Evolutionary conservation across 2,329 filamentous ascomycete genomes (phyloP).

Genomic region (Stachybotrys chlorohalonatus): DNA sequence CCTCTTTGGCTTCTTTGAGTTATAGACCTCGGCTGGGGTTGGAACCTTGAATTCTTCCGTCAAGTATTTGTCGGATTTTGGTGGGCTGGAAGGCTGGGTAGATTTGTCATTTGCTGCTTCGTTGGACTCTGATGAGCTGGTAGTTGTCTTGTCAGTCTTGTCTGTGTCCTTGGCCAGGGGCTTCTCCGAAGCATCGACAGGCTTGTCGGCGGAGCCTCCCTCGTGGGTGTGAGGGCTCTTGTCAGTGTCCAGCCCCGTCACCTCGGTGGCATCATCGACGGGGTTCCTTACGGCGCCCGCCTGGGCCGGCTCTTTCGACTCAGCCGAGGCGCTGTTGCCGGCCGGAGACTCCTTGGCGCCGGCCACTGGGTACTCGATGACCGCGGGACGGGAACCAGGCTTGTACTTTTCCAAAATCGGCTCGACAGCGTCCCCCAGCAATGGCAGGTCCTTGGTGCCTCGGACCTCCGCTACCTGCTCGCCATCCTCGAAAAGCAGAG

Average conservation of each 20-base stretch:
- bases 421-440: conserved; percentile 65
- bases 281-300: conserved; percentile 5
- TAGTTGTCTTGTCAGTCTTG: conserved; percentile 2
- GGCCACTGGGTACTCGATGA: conserved; percentile 59
- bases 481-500: conserved; percentile 74
- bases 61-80: conserved; percentile 14
- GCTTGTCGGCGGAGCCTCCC: conserved; percentile 8
- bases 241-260: conserved; percentile 9
- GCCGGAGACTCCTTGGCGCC: conserved; percentile 46
- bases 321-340: conserved; percentile 2
- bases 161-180: conserved; percentile 2
- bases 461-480: conserved; percentile 52
- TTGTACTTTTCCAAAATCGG: conserved; percentile 65
- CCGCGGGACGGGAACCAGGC: conserved; percentile 68
- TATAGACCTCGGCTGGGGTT: conserved; percentile 18
- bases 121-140: conserved; percentile 5
- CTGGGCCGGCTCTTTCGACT: conserved; percentile 5
- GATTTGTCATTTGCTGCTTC: conserved; percentile 14
- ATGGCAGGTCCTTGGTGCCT: conserved; percentile 59
- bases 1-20: conserved; percentile 35
- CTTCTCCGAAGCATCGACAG: conserved; percentile 7
- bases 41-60: conserved; percentile 19
- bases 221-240: conserved; percentile 6
- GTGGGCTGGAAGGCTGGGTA: background rate
- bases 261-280: conserved; percentile 22